Conservation (phyloP, 2,329 filamentous ascomycete genomes). For the Pyrenophora tritici-repentis region DNA sequence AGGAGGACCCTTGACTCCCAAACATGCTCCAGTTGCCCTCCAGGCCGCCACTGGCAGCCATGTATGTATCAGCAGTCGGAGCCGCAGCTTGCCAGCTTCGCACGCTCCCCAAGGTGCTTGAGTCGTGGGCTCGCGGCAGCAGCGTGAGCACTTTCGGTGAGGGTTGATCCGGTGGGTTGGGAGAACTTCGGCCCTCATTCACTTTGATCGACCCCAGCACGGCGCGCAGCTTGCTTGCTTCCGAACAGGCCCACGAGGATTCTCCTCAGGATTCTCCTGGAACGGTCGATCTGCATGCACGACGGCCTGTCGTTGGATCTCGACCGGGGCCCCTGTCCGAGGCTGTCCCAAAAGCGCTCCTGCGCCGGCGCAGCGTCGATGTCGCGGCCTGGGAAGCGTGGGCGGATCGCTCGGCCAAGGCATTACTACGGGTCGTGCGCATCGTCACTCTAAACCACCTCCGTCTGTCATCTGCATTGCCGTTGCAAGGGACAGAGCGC, state of each 20-base stretch:
- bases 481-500: slow-evolving; percentile 45
- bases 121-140: slow-evolving; percentile 15
- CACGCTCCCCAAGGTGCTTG: background rate
- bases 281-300: slow-evolving; percentile 49
- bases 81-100: slow-evolving; percentile 12
- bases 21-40: slow-evolving; percentile 3
- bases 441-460: slow-evolving; percentile 37
- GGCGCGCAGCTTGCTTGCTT: slow-evolving; percentile 30
- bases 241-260: slow-evolving; percentile 26
- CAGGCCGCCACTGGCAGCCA: slow-evolving; percentile 1
- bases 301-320: slow-evolving; percentile 46
- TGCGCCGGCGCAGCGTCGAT: slow-evolving; percentile 47
- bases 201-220: slow-evolving; percentile 8
- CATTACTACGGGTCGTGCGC: slow-evolving; percentile 40
- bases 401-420: slow-evolving; percentile 46
- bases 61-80: slow-evolving; percentile 15
- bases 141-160: slow-evolving; percentile 15
- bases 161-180: slow-evolving; percentile 28
- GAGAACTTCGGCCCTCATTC: slow-evolving; percentile 10
- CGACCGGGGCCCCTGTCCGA: slow-evolving; percentile 26
- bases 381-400: slow-evolving; percentile 41
- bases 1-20: slow-evolving; percentile 2
- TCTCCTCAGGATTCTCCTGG: slow-evolving; percentile 32
- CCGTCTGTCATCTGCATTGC: slow-evolving; percentile 47
- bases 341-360: slow-evolving; percentile 46